Percentiles rank a stretch among this genome's conserved stretches.
Conservation (phyloP, 179 eudicot species). For the Amaranthus tricolor region DNA sequence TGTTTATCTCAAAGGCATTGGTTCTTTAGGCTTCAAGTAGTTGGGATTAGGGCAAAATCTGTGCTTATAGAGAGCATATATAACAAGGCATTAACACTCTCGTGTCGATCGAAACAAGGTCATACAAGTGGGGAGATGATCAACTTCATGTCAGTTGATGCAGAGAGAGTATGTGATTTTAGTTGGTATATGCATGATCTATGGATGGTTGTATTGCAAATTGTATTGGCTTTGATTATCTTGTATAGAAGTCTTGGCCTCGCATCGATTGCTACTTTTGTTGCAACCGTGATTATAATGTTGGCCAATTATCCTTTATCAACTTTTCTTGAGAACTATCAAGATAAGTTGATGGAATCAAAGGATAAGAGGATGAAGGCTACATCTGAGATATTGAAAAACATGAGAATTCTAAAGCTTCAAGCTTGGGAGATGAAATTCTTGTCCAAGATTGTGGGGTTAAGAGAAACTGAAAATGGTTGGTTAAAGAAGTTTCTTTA, state of each 20-base stretch:
- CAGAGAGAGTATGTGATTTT: slow-evolving; percentile 64
- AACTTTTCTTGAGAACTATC: slow-evolving; percentile 49
- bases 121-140: slow-evolving; percentile 82
- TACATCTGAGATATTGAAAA: slow-evolving; percentile 72
- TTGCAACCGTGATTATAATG: slow-evolving; percentile 57
- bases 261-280: slow-evolving; percentile 61
- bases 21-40: slow-evolving; percentile 53
- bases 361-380: slow-evolving; percentile 83
- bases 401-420: slow-evolving; percentile 85
- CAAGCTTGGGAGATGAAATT: slow-evolving; percentile 93
- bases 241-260: slow-evolving; percentile 66
- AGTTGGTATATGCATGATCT: slow-evolving; percentile 73
- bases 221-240: slow-evolving; percentile 54
- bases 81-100: slow-evolving; percentile 57
- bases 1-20: slow-evolving; percentile 62
- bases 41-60: slow-evolving; percentile 50
- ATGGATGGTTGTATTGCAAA: slow-evolving; percentile 62
- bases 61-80: slow-evolving; percentile 52
- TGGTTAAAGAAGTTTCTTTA: slow-evolving; percentile 64
- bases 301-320: slow-evolving; percentile 62
- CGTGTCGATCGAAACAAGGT: slow-evolving; percentile 59
- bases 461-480: slow-evolving; percentile 49
- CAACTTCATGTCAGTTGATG: slow-evolving; percentile 82
- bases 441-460: slow-evolving; percentile 54
- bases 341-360: slow-evolving; percentile 58